These are phyloP conservation scores for Chenopodium suecicum DNA, from an alignment of 148 eudicot species.

Conservation along the genomic window DNA sequence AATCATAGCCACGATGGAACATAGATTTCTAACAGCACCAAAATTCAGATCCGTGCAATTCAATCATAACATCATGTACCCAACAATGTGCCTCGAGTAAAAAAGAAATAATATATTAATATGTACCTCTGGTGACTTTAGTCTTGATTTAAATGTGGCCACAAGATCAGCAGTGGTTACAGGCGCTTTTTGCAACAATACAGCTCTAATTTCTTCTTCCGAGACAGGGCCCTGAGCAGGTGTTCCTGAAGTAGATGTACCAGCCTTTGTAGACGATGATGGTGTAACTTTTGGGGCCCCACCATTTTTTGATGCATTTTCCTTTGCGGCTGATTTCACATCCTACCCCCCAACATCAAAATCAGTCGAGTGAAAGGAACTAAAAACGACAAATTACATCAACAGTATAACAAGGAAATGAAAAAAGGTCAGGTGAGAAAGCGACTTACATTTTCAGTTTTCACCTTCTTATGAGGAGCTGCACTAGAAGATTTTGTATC, in stretches of 20 bases:
- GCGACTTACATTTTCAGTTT: constrained; percentile 67
- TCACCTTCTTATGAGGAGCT: constrained; percentile 72
- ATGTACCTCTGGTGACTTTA: constrained; percentile 66
- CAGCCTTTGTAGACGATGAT: constrained; percentile 39
- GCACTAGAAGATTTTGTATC: constrained; percentile 55
- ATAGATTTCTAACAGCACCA: background rate
- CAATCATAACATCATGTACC: background rate
- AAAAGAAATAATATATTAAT: background rate
- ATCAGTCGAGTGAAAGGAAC: background rate
- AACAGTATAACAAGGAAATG: background rate
- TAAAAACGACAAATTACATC: background rate
- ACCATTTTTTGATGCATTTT: constrained; percentile 48
- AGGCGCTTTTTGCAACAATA: constrained; percentile 61
- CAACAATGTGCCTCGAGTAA: background rate
- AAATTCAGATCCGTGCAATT: background rate
- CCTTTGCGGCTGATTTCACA: constrained; percentile 50
- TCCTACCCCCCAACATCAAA: constrained; percentile 45
- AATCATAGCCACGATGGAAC: background rate
- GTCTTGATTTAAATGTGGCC: constrained; percentile 71
- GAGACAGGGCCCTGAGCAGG: constrained; percentile 72
- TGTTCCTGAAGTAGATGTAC: constrained; percentile 11
- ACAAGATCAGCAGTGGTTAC: constrained; percentile 91
- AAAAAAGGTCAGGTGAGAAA: constrained; percentile 5
- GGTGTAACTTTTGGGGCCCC: constrained; percentile 43
- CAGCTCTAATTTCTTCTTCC: constrained; percentile 90